Percentiles rank a stretch among this genome's conserved stretches.
Evolutionary conservation across 2,329 filamentous ascomycete species (phyloP).

Genomic region (Fusarium napiforme): DNA sequence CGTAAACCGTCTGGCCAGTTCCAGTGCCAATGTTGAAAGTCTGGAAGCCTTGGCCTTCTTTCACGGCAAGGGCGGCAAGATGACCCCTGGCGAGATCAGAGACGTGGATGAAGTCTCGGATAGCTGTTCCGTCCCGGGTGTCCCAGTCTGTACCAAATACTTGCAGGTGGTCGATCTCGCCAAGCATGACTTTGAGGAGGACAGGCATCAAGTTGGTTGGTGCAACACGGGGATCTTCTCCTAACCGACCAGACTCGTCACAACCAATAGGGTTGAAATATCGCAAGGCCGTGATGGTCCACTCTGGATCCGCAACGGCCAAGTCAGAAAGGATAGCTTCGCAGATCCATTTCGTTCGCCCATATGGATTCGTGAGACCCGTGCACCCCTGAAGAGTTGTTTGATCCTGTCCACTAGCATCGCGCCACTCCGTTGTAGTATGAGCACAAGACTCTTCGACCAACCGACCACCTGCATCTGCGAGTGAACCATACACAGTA

Average conservation of each 20-base stretch:
- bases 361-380: conserved; percentile 57
- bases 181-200: conserved; percentile 61
- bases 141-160: conserved; percentile 73
- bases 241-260: conserved; percentile 70
- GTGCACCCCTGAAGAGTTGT: background rate
- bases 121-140: conserved; percentile 72
- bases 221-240: conserved; percentile 66
- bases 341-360: conserved; percentile 74
- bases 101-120: conserved; percentile 76
- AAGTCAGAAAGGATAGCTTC: conserved; percentile 73
- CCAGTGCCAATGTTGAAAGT: conserved; percentile 60
- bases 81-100: conserved; percentile 73
- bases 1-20: conserved; percentile 44
- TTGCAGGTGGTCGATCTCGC: conserved; percentile 50
- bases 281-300: conserved; percentile 71
- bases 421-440: conserved; percentile 57
- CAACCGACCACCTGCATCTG: conserved; percentile 53
- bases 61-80: conserved; percentile 64
- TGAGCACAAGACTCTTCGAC: conserved; percentile 47
- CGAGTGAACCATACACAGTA: conserved; percentile 71
- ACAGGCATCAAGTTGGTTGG: conserved; percentile 6
- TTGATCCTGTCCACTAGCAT: background rate
- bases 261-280: conserved; percentile 78
- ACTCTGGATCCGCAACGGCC: conserved; percentile 67
- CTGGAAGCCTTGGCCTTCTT: conserved; percentile 48